Evolutionary conservation across 1,284 basidiomycete species (phyloP).

Genomic region (Cutaneotrichosporon cyanovorans): DNA sequence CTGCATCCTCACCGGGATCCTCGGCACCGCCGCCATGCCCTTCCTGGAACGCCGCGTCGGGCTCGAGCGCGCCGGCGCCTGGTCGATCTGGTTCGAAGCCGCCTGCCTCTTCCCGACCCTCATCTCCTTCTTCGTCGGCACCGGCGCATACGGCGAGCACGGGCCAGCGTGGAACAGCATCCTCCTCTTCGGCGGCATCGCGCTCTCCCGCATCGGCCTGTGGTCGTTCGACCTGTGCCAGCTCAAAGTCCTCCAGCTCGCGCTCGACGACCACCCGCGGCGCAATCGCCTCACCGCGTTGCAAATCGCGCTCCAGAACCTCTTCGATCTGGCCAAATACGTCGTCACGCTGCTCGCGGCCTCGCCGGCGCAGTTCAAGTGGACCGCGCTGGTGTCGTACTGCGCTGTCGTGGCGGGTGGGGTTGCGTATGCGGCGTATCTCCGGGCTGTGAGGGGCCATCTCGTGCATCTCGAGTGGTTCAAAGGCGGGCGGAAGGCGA

Average conservation of each 20-base stretch:
- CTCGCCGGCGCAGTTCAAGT: slow-evolving; percentile 35
- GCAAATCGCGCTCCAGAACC: slow-evolving; percentile 45
- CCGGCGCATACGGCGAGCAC: slow-evolving; percentile 29
- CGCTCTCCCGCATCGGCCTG: slow-evolving; percentile 41
- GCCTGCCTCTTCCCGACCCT: slow-evolving; percentile 37
- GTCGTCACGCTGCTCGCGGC: slow-evolving; percentile 27
- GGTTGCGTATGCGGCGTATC: slow-evolving; percentile 28
- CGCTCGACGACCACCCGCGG: slow-evolving; percentile 40
- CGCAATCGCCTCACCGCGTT: slow-evolving; percentile 44
- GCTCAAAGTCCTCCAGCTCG: slow-evolving; percentile 45
- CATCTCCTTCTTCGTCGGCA: slow-evolving; percentile 27
- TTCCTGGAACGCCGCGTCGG: slow-evolving; percentile 45
- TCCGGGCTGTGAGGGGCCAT: slow-evolving; percentile 33
- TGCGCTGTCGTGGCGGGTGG: slow-evolving; percentile 32
- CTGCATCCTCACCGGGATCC: slow-evolving; percentile 47
- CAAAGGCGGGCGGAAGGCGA: not conserved
- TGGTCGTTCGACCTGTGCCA: slow-evolving; percentile 48
- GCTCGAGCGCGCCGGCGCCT: slow-evolving; percentile 48
- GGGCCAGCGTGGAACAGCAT: slow-evolving; percentile 29
- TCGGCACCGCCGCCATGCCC: slow-evolving; percentile 49
- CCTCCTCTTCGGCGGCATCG: slow-evolving; percentile 35
- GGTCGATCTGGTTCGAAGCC: slow-evolving; percentile 46
- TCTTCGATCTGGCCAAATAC: slow-evolving; percentile 44
- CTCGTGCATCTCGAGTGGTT: slow-evolving; percentile 26
- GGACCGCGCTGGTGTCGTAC: slow-evolving; percentile 44